Conservation (phyloP, 768 basidiomycete genomes). For the Suillus plorans region DNA sequence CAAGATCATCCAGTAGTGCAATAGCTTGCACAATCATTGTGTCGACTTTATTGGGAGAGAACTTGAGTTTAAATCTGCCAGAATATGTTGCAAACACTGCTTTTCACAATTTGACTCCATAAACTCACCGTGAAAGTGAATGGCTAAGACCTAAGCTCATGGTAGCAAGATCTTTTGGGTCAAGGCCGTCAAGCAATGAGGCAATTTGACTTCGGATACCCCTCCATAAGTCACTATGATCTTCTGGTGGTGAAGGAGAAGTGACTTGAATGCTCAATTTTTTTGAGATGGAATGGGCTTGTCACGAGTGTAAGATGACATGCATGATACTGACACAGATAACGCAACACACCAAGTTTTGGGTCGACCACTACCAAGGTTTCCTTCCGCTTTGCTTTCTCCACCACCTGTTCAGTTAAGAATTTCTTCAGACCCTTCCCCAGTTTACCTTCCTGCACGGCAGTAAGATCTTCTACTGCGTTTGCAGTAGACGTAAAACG, state of each 20-base stretch:
- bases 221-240: slow-evolving; percentile 84
- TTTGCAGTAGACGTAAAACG: slow-evolving; percentile 95
- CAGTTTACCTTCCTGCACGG: slow-evolving; percentile 89
- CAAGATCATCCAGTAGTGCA: slow-evolving; percentile 93
- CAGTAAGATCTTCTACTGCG: slow-evolving; percentile 95
- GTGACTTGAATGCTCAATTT: slow-evolving; percentile 89
- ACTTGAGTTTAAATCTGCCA: slow-evolving; percentile 94
- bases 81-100: slow-evolving; percentile 7
- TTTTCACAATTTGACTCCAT: slow-evolving; percentile 1
- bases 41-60: slow-evolving; percentile 99
- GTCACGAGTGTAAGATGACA: slow-evolving; percentile 10
- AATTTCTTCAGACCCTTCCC: slow-evolving; percentile 94
- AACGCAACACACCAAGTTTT: slow-evolving; percentile 69
- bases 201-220: slow-evolving; percentile 91
- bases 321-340: slow-evolving; percentile 5
- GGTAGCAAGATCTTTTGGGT: slow-evolving; percentile 92
- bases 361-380: slow-evolving; percentile 83
- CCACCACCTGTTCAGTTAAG: slow-evolving; percentile 79
- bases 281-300: slow-evolving; percentile 87
- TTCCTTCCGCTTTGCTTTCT: slow-evolving; percentile 91
- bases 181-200: slow-evolving; percentile 83
- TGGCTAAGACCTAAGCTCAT: slow-evolving; percentile 98
- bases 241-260: slow-evolving; percentile 50
- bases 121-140: slow-evolving; percentile 82
- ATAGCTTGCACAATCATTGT: slow-evolving; percentile 99